Percentiles rank a stretch among this genome's conserved stretches.
Evolutionary conservation across 208 protist genomes (phyloP).

Genomic region (Pavlovales sp.): DNA sequence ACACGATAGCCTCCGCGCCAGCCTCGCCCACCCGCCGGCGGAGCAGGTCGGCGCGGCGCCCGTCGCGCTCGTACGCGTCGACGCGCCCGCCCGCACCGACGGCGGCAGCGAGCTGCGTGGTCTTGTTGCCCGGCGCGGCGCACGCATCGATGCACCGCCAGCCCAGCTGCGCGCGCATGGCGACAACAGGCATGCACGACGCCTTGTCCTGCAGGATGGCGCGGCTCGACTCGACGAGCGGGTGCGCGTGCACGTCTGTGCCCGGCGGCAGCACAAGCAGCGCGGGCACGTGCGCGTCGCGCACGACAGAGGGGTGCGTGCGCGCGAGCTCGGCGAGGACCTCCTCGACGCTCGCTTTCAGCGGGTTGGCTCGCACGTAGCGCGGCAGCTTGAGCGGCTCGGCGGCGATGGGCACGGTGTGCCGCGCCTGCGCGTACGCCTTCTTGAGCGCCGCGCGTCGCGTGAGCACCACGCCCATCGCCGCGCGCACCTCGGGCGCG

Average conservation of each 20-base stretch:
- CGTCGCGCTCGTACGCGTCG: conserved; percentile 52
- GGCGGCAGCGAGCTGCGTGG: conserved; percentile 55
- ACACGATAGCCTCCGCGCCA: neutral
- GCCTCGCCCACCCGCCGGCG: neutral
- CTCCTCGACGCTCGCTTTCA: conserved; percentile 15
- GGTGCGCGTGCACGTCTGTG: conserved; percentile 61
- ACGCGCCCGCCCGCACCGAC: conserved; percentile 54
- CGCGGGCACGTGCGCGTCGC: conserved; percentile 54
- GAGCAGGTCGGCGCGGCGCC: conserved; percentile 31
- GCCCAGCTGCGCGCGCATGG: conserved; percentile 51
- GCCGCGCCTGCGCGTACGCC: neutral
- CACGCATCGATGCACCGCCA: conserved; percentile 64
- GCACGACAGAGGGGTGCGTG: neutral
- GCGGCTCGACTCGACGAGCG: conserved; percentile 24
- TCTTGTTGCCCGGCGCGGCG: conserved; percentile 73
- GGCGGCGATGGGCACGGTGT: neutral
- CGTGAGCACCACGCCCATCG: neutral
- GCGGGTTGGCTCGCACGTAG: conserved; percentile 61
- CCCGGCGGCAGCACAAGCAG: conserved; percentile 56
- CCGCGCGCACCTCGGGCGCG: neutral
- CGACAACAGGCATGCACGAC: conserved; percentile 64
- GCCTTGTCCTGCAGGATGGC: conserved; percentile 69
- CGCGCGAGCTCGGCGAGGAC: neutral
- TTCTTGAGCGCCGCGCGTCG: neutral
- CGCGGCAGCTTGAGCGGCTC: conserved; percentile 44